Evolutionary conservation across 768 basidiomycete species (phyloP), one percentile per base, ranked within the genome.

Genomic region (Hericium coralloides): DNA sequence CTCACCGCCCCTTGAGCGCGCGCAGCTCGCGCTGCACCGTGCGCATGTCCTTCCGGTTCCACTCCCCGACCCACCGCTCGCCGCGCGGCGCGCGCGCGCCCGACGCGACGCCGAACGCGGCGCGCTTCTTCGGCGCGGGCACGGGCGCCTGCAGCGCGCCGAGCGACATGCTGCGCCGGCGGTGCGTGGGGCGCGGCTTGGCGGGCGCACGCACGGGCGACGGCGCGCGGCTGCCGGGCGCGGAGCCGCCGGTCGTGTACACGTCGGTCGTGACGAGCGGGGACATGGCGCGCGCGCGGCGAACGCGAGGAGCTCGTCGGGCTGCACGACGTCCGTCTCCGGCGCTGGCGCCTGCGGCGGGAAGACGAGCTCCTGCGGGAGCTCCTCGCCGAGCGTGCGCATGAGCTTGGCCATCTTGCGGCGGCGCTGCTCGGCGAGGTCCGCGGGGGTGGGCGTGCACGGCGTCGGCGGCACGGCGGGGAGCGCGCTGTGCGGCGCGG

Each of bases 1-100:
- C 17, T 55, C 22, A 57, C 26, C 47, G 49, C 2, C 25, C 38
- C 25, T 49, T 83, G 57, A 85, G 83, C 49, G 39, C 9, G 26
- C 72, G 73, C 31, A 63, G 60, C 51, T 63, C 62, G 37, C 52
- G 52, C 48, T 63, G 62, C 45, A 63, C 62, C 25, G 58, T 56
- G 1, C 22, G 31, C 2, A 63, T 63, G 36, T 60, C 61, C n/a
- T 38, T 47, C 20, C 62, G 59, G 45, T 63, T 63, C 62, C 62
- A 63, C 20, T n/a, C 45, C 4, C 62, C 62, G 8, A 61, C 50
- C 62, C 62, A 63, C 18, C 53, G 55, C 38, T 63, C 60, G 25
- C 49, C 55, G 26, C 51, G 18, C 9, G 62, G 62, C 15, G 59
- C 60, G 14, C 49, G 57, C 3, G 60, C 10, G 6, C 62, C n/a